phyloP scores from a whole-genome alignment of 192 early-diverging fungal species.

The Spinellus fusiger region DNA sequence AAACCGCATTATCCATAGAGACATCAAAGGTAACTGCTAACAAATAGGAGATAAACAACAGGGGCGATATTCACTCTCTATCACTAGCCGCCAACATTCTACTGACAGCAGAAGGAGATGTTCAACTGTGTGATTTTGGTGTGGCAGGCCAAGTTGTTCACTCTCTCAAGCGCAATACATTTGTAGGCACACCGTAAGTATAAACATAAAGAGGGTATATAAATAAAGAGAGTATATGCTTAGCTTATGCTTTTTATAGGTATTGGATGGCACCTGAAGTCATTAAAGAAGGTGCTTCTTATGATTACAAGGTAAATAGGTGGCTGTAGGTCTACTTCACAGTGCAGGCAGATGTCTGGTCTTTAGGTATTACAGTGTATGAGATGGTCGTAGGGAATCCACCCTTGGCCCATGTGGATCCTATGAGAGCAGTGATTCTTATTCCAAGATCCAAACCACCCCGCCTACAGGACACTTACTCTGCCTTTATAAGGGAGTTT shows the following conservation, averaged over 20 bases:
- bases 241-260: slow-evolving; percentile 15
- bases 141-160: slow-evolving; percentile 80
- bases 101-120: slow-evolving; percentile 80
- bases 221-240: neutral
- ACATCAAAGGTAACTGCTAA: slow-evolving; percentile 79
- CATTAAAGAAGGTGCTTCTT: slow-evolving; percentile 72
- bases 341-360: slow-evolving; percentile 94
- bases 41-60: neutral
- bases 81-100: slow-evolving; percentile 77
- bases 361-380: slow-evolving; percentile 95
- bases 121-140: slow-evolving; percentile 96
- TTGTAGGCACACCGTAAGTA: slow-evolving; percentile 83
- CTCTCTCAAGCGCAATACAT: slow-evolving; percentile 76
- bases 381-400: slow-evolving; percentile 95
- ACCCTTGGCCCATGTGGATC: slow-evolving; percentile 87
- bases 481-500: slow-evolving; percentile 82
- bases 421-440: slow-evolving; percentile 80
- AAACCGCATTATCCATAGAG: slow-evolving; percentile 91
- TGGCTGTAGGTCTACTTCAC: neutral
- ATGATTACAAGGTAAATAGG: slow-evolving; percentile 78
- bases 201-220: neutral
- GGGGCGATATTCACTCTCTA: neutral
- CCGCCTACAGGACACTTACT: slow-evolving; percentile 73
- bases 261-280: slow-evolving; percentile 90
- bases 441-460: slow-evolving; percentile 82